Base-by-base conservation (phyloP, 768 basidiomycete species). In the Trametes gibbosa region DNA sequence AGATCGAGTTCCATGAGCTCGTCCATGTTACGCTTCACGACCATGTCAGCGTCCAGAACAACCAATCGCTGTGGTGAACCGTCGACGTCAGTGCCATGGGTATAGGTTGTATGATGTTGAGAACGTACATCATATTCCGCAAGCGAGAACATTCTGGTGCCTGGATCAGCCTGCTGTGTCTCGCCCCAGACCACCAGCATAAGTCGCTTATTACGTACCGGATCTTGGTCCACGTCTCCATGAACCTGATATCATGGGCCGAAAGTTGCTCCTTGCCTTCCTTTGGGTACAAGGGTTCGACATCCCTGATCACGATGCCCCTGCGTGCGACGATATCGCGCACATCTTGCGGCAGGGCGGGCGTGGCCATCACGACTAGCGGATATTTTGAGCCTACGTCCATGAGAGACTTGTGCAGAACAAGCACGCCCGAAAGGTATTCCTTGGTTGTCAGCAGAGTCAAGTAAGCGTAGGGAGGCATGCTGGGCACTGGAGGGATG, bases 11-110 rank as follows among this genome's bases (percentile, higher is more conserved):
- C 74, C 72, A 83, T 74, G 52, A 91, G 72, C 45, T 87, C 84
- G 73, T 96, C 95, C 86, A 96, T 93, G 68, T 92, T 94, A 49
- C 74, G 79, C 73, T 79, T 76, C 21, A 95, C 77, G 53, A 93
- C 78, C 94, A 96, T 96, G 74, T 96, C 94, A 19, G 87, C 84
- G 70, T 96, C 94, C 50, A 95, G 73, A 37, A 95, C 79, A 54
- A 94, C 87, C 54, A 95, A 70, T 24, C 89, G 82, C 90, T 92
- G 32, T 19, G 53, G 52, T 12, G 32, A 16, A 45, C 43, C 41
- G 58, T 39, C 48, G 62, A 53, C 61, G 10, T 10, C 29, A 10
- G 5, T 4, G 27, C 59, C 56, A 21, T 27, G 45, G 16, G 5
- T 19, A 12, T 25, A 16, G 12, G 2, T 10, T 17, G 32, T 24